phyloP scores from a whole-genome alignment of 495 filamentous ascomycete genomes.

The Pseudotulostoma volvatum region DNA sequence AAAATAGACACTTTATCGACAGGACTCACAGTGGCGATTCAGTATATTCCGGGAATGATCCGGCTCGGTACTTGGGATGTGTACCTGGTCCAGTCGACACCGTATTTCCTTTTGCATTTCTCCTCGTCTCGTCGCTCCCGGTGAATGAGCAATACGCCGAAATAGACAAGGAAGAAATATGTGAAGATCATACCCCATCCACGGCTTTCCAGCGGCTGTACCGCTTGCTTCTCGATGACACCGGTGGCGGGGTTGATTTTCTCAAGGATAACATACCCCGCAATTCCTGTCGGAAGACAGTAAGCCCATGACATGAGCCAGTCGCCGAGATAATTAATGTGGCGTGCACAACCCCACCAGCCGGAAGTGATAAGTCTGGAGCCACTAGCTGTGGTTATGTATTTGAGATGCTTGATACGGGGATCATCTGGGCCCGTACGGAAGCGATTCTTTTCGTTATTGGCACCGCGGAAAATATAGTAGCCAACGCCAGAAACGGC shows the following conservation, averaged over 20 bases:
- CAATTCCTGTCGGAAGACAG: slow-evolving; percentile 73
- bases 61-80: slow-evolving; percentile 65
- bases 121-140: slow-evolving; percentile 84
- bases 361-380: slow-evolving; percentile 68
- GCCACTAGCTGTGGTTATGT: slow-evolving; percentile 71
- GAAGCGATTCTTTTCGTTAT: slow-evolving; percentile 91
- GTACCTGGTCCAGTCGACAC: slow-evolving; percentile 85
- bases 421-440: slow-evolving; percentile 77
- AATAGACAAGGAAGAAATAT: slow-evolving; percentile 93
- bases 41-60: slow-evolving; percentile 89
- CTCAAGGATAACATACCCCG: slow-evolving; percentile 50
- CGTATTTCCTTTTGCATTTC: slow-evolving; percentile 87
- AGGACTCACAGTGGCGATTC: too few species aligned
- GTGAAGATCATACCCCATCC: slow-evolving; percentile 79
- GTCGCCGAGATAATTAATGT: slow-evolving; percentile 97
- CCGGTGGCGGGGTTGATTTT: slow-evolving; percentile 31
- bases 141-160: slow-evolving; percentile 75
- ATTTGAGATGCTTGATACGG: slow-evolving; percentile 61
- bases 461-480: slow-evolving; percentile 78
- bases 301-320: slow-evolving; percentile 92
- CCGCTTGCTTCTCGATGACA: slow-evolving; percentile 29
- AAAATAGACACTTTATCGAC: too few species aligned
- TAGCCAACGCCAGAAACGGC: slow-evolving; percentile 55
- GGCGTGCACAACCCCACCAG: slow-evolving; percentile 87
- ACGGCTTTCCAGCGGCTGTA: slow-evolving; percentile 46